Base-by-base conservation (phyloP, 345 rosid species). In the Heritiera fomes region DNA sequence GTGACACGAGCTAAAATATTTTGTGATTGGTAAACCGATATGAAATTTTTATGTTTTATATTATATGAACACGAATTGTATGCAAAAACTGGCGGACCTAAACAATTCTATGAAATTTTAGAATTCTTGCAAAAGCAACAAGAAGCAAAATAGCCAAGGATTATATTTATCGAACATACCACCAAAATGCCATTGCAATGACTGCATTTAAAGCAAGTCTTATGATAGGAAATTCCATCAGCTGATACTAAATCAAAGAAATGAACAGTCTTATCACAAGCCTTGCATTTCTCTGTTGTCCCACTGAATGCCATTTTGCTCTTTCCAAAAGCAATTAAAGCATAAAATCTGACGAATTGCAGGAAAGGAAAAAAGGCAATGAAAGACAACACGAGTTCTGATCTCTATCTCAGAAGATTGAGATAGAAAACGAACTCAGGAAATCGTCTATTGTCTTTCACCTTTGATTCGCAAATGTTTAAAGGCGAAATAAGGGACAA, bases 151-250 rank as follows among this genome's bases (percentile, higher is more conserved):
- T 46, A 9, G 50, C 50, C 3, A 6, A 6, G 1, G 12, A 6
- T 14, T n/a, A 56, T 6, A 50, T 58, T n/a, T 34, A 6, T 14
- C 10, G 50, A 4, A 50, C 63, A n/a, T 38, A 55, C 98, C 89
- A 85, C 91, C 79, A 94, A 91, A 46, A 79, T 87, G 52, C 93
- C 92, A 80, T 89, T 90, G 93, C 98, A 94, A 71, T 94, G 96
- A 55, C 86, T 85, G 90, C 98, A 92, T 82, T 86, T 92, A 91
- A 94, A 94, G 86, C 98, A 94, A 34, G 88, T 88, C 85, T 91
- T 94, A 80, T 94, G 97, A 79, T 90, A 94, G 34, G 90, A 72
- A 73, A 87, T 81, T 32, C 96, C 98, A 87, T 94, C 94, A 53
- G 93, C 96, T 0, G 96, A 79, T 28, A 92, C 61, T 87, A 90